Base-by-base conservation (phyloP, 306 rosid species). In the Trichosanthes truncata region DNA sequence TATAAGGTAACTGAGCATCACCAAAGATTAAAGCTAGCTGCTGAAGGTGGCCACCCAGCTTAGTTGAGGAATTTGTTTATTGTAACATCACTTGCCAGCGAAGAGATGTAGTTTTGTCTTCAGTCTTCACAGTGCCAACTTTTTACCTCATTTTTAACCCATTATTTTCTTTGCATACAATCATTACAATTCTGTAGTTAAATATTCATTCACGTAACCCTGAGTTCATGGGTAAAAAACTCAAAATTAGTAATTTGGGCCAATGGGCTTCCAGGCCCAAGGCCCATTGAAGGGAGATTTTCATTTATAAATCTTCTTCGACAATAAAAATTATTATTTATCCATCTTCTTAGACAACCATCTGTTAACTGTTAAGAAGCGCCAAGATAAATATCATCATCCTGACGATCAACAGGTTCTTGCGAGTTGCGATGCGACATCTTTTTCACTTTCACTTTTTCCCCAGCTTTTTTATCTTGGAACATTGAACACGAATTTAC, bases 1-100 rank as follows among this genome's bases (percentile, higher is more conserved):
- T 96, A 91, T 82, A 96, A 96, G 79, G 98, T 93, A 56, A 87
- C 84, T 3, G 98, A 96, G 81, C 99, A 96, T 87, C 92, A 87
- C 71, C 98, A 96, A 80, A 90, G 99, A 74, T 81, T 90, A 49
- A 86, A 88, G 80, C 97, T 96, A 18, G 93, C 96, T 29, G 91
- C 94, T 61, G 97, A 96, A 74, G 97, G 92, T 18, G 90, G 90
- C 51, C 79, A 81, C 26, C 93, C 86, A 53, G 86, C 82, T 62
- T 74, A 74, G 78, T 0, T 33, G 63, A 49, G 61, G 26, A 29
- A 9, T 46, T 49, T 49, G 60, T 49, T 52, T 23, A 11, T 46
- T 31, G 78, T 49, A 74, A 29, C 26, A 6, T 46, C 78, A 9
- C 5, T 46, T 26, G 23, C 60, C 60, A 48, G 41, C 43, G 59